A percentile compares a stretch with the other conserved stretches of the same genome.
These are phyloP conservation scores for Leccinum pachyderme DNA, from an alignment of 1,284 basidiomycete genomes.

Conservation along the genomic window DNA sequence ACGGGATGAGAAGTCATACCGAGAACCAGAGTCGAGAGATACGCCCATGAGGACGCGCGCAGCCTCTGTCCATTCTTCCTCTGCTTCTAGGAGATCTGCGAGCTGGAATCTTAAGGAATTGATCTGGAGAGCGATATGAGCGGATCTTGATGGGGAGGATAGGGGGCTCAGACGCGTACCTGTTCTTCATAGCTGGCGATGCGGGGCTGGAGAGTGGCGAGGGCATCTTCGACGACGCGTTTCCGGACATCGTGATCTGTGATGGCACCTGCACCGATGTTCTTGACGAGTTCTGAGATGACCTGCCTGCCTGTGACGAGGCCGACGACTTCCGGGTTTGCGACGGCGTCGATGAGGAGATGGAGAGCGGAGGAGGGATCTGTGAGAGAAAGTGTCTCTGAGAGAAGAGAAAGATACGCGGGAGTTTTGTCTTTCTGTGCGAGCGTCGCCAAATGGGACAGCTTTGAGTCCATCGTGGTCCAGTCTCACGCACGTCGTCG, in stretches of 20 bases:
- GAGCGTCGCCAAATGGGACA: constrained; percentile 60
- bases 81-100: constrained; percentile 82
- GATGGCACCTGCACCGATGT: constrained; percentile 54
- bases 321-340: constrained; percentile 76
- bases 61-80: constrained; percentile 92
- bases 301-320: constrained; percentile 85
- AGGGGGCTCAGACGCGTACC: constrained; percentile 43
- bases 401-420: constrained; percentile 66
- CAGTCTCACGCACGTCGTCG: too few relatives aligned
- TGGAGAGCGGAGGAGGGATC: constrained; percentile 55
- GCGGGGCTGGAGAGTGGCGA: constrained; percentile 71
- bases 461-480: constrained; percentile 57
- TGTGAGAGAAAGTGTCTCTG: constrained; percentile 52
- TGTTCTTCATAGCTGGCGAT: constrained; percentile 93
- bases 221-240: constrained; percentile 68
- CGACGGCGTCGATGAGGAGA: constrained; percentile 68
- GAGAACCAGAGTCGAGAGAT: constrained; percentile 86
- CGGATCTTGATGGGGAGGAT: neutral
- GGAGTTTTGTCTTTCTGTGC: constrained; percentile 80
- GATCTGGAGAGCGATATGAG: constrained; percentile 49
- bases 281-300: constrained; percentile 75
- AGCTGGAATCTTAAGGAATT: constrained; percentile 83
- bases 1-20: constrained; percentile 43
- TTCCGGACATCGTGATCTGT: constrained; percentile 59
- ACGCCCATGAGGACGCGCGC: constrained; percentile 90